Percentiles rank a stretch among this genome's conserved stretches.
These are phyloP conservation scores for Parathielavia appendiculata DNA, from an alignment of 495 filamentous ascomycete genomes.

Conservation along the genomic window DNA sequence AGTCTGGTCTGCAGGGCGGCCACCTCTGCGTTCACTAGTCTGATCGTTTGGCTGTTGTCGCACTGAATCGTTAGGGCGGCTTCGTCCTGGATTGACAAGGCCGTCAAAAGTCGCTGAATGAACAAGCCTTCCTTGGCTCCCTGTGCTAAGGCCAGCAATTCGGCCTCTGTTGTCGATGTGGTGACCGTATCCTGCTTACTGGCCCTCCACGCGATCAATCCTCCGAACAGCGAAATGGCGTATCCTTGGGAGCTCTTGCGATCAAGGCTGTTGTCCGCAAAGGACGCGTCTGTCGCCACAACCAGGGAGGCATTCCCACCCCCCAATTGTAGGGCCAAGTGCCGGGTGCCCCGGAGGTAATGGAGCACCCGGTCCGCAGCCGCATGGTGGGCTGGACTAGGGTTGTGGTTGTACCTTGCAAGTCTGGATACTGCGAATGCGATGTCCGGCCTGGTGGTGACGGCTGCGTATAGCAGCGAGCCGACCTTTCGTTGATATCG, in stretches of 20 bases:
- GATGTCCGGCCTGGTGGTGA: background rate
- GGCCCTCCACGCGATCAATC: slow-evolving; percentile 24
- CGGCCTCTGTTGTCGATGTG: slow-evolving; percentile 20
- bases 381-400: background rate
- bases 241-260: slow-evolving; percentile 17
- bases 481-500: background rate
- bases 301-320: background rate
- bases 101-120: slow-evolving; percentile 4
- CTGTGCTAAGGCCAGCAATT: slow-evolving; percentile 21
- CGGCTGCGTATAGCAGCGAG: background rate
- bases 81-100: slow-evolving; percentile 10
- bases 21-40: slow-evolving; percentile 15
- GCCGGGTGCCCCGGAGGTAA: background rate
- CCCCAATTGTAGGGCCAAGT: background rate
- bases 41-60: slow-evolving; percentile 22
- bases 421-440: background rate
- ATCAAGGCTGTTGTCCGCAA: background rate
- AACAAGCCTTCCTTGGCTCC: slow-evolving; percentile 23
- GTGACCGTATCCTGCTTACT: slow-evolving; percentile 26
- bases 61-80: slow-evolving; percentile 12
- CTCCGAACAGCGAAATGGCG: slow-evolving; percentile 24
- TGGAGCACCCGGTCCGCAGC: background rate
- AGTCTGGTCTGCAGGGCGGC: slow-evolving; percentile 20
- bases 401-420: background rate
- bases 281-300: background rate